A percentile compares a stretch with the other conserved stretches of the same genome.
These are phyloP conservation scores for Tarenaya hassleriana DNA, from an alignment of 345 rosid genomes.

Conservation along the genomic window DNA sequence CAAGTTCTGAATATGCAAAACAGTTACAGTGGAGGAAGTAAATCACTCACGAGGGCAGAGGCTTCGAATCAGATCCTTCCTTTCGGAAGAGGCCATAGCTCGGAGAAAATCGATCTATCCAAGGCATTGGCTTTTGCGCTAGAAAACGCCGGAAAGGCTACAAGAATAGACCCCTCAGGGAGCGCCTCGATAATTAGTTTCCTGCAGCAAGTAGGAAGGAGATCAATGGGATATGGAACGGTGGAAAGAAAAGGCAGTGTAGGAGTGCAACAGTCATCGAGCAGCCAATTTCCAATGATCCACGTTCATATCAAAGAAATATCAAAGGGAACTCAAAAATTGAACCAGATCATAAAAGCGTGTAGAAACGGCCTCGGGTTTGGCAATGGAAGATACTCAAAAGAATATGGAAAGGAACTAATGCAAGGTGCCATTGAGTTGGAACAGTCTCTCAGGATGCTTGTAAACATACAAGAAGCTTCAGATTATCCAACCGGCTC, in stretches of 20 bases:
- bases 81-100: conserved; percentile 36
- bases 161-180: conserved; percentile 46
- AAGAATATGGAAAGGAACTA: conserved; percentile 67
- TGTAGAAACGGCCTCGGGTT: conserved; percentile 59
- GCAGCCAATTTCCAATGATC: conserved; percentile 45
- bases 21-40: conserved; percentile 30
- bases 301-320: conserved; percentile 69
- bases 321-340: conserved; percentile 63
- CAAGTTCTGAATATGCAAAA: conserved; percentile 27
- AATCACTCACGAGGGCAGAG: conserved; percentile 28
- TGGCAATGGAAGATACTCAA: conserved; percentile 46
- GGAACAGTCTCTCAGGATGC: conserved; percentile 75
- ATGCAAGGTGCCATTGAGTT: conserved; percentile 75
- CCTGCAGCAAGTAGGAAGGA: conserved; percentile 55
- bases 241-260: conserved; percentile 36
- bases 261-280: conserved; percentile 28
- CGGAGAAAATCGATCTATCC: conserved; percentile 54
- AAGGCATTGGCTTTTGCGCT: conserved; percentile 68
- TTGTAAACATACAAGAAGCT: conserved; percentile 67
- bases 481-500: conserved; percentile 42
- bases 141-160: conserved; percentile 64
- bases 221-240: conserved; percentile 38
- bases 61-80: conserved; percentile 50
- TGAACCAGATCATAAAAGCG: conserved; percentile 69
- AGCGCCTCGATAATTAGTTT: conserved; percentile 47